Conservation (phyloP, 805 yeast species). For the Blastobotrys americana region DNA sequence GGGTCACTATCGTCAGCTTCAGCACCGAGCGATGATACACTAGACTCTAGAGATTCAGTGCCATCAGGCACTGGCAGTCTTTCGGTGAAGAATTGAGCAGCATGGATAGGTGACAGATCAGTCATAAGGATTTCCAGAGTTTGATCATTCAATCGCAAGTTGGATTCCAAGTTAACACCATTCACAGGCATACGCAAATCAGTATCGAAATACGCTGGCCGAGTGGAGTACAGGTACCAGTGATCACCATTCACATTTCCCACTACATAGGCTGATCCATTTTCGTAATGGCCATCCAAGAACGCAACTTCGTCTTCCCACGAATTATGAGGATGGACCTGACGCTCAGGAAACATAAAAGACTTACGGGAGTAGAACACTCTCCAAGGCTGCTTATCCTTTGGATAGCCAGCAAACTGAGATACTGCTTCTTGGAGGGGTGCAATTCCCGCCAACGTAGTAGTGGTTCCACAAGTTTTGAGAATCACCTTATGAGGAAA, state of each 20-base stretch:
- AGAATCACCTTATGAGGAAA: slow-evolving; percentile 77
- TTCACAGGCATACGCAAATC: slow-evolving; percentile 5
- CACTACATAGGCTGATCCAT: slow-evolving; percentile 63
- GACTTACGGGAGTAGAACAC: slow-evolving; percentile 86
- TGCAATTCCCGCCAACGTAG: slow-evolving; percentile 71
- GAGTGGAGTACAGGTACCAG: slow-evolving; percentile 75
- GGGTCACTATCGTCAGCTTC: slow-evolving; percentile 47
- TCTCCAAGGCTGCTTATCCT: slow-evolving; percentile 41
- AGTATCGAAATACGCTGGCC: slow-evolving; percentile 33
- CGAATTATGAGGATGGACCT: slow-evolving; percentile 67
- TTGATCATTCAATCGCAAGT: slow-evolving; percentile 40
- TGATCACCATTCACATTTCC: slow-evolving; percentile 78
- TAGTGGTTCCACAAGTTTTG: slow-evolving; percentile 96
- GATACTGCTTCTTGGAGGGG: slow-evolving; percentile 49
- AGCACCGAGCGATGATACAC: slow-evolving; percentile 26
- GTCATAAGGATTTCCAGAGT: slow-evolving; percentile 92
- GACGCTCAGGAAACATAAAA: slow-evolving; percentile 87
- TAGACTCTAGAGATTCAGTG: slow-evolving; percentile 24
- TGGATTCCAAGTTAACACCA: slow-evolving; percentile 5
- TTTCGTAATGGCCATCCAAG: slow-evolving; percentile 56
- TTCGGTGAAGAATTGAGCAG: slow-evolving; percentile 52
- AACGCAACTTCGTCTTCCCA: slow-evolving; percentile 77
- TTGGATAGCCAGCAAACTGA: slow-evolving; percentile 37
- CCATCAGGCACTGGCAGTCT: slow-evolving; percentile 37
- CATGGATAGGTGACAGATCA: slow-evolving; percentile 51